phyloP scores from a whole-genome alignment of 1,139 yeast genomes.

The Schwanniomyces etchellsii region DNA sequence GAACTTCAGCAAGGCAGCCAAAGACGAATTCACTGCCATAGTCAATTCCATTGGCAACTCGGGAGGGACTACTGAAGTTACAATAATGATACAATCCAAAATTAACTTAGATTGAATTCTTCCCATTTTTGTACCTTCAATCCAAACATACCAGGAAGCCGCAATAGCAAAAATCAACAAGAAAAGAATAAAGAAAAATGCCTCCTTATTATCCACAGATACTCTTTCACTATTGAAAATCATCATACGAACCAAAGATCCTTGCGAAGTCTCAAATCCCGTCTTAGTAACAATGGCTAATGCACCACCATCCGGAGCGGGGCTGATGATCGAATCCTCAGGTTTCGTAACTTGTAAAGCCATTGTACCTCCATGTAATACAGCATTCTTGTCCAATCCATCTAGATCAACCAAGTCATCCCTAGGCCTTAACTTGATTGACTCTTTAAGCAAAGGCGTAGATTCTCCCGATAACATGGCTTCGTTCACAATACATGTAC shows the following conservation, averaged over 20 bases:
- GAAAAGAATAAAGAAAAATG: constrained; percentile 86
- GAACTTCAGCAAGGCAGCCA: constrained; percentile 80
- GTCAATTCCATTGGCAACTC: constrained; percentile 99
- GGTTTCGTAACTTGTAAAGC: constrained; percentile 87
- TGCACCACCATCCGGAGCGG: constrained; percentile 89
- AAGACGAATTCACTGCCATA: constrained; percentile 92
- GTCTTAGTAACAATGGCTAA: constrained; percentile 86
- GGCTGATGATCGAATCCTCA: constrained; percentile 38
- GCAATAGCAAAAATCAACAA: constrained; percentile 86
- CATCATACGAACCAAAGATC: constrained; percentile 96
- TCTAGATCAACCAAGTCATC: constrained; percentile 65
- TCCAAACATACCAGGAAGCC: constrained; percentile 98
- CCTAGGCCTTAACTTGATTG: constrained; percentile 76
- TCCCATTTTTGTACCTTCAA: constrained; percentile 93
- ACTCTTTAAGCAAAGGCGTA: constrained; percentile 91
- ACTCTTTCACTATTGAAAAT: constrained; percentile 95
- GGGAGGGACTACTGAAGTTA: constrained; percentile 98
- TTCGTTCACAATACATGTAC: constrained; percentile 90
- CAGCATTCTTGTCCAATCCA: constrained; percentile 82
- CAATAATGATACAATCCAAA: constrained; percentile 89
- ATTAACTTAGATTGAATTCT: constrained; percentile 90
- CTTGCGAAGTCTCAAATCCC: constrained; percentile 97
- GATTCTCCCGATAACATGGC: constrained; percentile 99
- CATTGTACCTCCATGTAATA: constrained; percentile 95
- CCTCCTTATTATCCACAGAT: constrained; percentile 93